Conservation (phyloP, 1,284 basidiomycete species). For the Puccinia hordei region DNA sequence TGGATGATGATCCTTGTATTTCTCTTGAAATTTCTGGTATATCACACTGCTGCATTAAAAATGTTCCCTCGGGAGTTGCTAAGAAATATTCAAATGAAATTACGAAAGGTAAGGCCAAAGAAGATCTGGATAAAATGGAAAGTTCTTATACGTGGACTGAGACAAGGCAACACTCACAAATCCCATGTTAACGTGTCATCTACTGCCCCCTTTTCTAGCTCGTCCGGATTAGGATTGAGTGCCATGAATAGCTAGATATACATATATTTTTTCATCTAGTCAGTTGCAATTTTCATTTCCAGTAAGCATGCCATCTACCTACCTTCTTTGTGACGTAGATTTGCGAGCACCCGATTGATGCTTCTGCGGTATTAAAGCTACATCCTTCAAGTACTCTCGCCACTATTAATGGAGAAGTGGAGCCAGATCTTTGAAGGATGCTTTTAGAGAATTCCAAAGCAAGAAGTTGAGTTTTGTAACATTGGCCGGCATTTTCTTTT, state of each 20-base stretch:
- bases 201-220: constrained; percentile 11
- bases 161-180: constrained; percentile 2
- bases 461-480: neutral
- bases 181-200: constrained; percentile 15
- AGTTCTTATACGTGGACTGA: neutral
- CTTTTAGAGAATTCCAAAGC: neutral
- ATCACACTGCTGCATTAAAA: constrained; percentile 23
- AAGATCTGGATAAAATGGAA: no score
- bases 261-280: neutral
- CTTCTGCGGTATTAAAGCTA: constrained; percentile 16
- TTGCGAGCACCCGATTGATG: constrained; percentile 21
- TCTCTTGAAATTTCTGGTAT: no score
- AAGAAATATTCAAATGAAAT: neutral
- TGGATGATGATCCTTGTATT: no score
- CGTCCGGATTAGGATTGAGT: constrained; percentile 17
- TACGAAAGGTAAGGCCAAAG: neutral
- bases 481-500: neutral
- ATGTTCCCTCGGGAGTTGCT: constrained; percentile 20
- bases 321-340: constrained; percentile 33
- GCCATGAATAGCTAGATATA: constrained; percentile 13
- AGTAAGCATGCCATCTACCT: neutral
- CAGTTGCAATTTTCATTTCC: neutral
- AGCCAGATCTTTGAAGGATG: constrained; percentile 5
- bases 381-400: constrained; percentile 24
- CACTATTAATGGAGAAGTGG: neutral